These are phyloP conservation scores for Xylariaceae sp. DNA, from an alignment of 2,329 filamentous ascomycete species.

Conservation along the genomic window DNA sequence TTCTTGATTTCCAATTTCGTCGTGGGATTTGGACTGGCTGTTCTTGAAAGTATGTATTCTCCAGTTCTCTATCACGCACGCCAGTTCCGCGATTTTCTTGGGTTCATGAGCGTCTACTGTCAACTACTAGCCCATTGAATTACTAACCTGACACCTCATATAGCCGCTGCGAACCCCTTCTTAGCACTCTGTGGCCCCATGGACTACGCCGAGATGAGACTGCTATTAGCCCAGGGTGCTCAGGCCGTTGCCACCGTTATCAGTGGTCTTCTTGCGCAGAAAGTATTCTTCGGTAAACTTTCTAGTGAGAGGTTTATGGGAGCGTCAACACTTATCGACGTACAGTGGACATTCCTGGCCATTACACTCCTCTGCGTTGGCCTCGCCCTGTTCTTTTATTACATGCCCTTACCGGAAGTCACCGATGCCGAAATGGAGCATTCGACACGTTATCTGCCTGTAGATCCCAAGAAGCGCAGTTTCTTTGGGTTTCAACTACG, in stretches of 20 bases:
- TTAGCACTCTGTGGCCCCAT: slow-evolving; percentile 65
- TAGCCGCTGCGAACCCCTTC: slow-evolving; percentile 69
- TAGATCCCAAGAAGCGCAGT: slow-evolving; percentile 46
- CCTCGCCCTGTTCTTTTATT: slow-evolving; percentile 64
- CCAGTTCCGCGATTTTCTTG: no score
- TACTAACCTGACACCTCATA: slow-evolving; percentile 6
- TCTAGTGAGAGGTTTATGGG: slow-evolving; percentile 31
- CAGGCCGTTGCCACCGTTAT: slow-evolving; percentile 71
- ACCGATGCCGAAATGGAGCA: slow-evolving; percentile 50
- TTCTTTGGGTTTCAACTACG: slow-evolving; percentile 49
- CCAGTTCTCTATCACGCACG: background rate
- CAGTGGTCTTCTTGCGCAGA: slow-evolving; percentile 65
- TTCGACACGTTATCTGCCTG: slow-evolving; percentile 43
- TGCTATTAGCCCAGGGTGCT: slow-evolving; percentile 70
- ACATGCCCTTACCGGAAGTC: slow-evolving; percentile 60
- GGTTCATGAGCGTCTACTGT: no score
- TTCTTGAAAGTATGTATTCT: slow-evolving; percentile 55
- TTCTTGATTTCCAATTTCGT: slow-evolving; percentile 72
- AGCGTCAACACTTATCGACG: slow-evolving; percentile 57
- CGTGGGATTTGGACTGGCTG: slow-evolving; percentile 69
- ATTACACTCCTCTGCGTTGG: slow-evolving; percentile 69
- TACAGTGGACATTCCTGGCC: slow-evolving; percentile 83
- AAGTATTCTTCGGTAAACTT: slow-evolving; percentile 65
- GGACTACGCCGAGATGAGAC: slow-evolving; percentile 66
- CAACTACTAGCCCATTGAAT: background rate